Base-by-base conservation (phyloP, 2,329 filamentous ascomycete species). In the Diaporthe velutina region DNA sequence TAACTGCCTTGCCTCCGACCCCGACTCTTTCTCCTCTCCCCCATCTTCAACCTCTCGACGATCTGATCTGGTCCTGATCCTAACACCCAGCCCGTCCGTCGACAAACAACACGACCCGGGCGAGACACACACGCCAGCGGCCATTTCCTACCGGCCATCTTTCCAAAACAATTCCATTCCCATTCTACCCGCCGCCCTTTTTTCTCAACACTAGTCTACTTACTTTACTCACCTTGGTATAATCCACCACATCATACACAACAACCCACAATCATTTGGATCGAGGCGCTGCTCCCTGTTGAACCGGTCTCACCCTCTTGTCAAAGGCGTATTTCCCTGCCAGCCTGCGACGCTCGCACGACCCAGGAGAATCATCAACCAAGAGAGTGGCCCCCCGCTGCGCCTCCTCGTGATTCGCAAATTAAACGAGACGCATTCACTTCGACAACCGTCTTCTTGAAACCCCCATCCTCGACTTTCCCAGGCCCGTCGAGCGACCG, bases 231-330 rank as follows among this genome's bases (percentile, higher is more conserved):
- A 4, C 45, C 67, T 75, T 64, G 71, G 74, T 74, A 74, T 61
- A 45, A 71, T 57, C n/a, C 64, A 61, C 71, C 66, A 71, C 66
- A 68, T 54, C 48, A 54, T 68, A 30, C n/a, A 68, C 64, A 40
- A 40, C 64, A 68, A 68, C 48, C 48, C 45, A 71, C 75, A 60
- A 35, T 73, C 75, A 55, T 76, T 76, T 71, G 54, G n/a, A 55
- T 68, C 48, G 50, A 57, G 42, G 60, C 67, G 40, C 57, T 64
- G 60, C 60, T 64, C 58, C 70, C 33, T 38, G 74, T 74, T 68
- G 75, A 76, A 75, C 75, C 75, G 75, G 71, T 52, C 75, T 76
- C 75, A 64, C 68, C 55, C 68, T 58, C 64, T 67, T 71, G 50
- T 71, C 38, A 57, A 67, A n/a, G 52, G 66, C 66, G 64, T 30